Base-by-base conservation (phyloP, 2,329 filamentous ascomycete genomes). In the Nannizziopsis arthrosporioides region DNA sequence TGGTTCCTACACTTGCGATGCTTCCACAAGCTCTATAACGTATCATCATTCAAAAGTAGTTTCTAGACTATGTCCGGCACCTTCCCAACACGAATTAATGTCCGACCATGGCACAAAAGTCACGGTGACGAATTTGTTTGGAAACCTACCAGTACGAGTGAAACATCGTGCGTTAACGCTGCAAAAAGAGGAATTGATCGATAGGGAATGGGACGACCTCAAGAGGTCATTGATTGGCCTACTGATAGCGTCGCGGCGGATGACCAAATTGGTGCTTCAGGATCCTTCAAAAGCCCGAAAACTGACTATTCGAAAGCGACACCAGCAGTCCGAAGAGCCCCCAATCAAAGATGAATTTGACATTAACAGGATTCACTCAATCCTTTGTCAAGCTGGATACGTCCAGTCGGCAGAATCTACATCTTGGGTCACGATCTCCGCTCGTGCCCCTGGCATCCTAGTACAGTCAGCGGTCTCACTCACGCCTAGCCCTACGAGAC, bases 61-160 rank as follows among this genome's bases (percentile, higher is more conserved):
- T 31, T 71, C 77, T 42, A 77, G 86, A 22, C 73, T 84, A 48
- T 66, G 73, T 1, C 82, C 84, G 5, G 76, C 79, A 4, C 69
- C 73, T 9, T 63, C 72, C 6, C 75, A 80, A 42, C 75, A 84
- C 40, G 70, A 73, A 42, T 57, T 85, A 5, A 57, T 72, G 7
- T 75, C 73, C 48, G 51, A 69, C 15, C 79, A 85, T 67, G 90
- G 90, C 3, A 94, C 89, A 0, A 76, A 78, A 22, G 80, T 90
- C 1, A 75, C 74, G 0, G 82, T 94, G 5, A 78, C 81, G 48
- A 82, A 94, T 61, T 70, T 95, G 1, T 96, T 95, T 65, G 88
- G 89, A 0, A 84, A 81, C 50, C 85, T 95, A 78, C 88, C 90
- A 0, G 90, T 95, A 10, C 80, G 90, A 11, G 82, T 93, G 19